Conservation (phyloP, 768 basidiomycete genomes). For the Phallus indusiatus region DNA sequence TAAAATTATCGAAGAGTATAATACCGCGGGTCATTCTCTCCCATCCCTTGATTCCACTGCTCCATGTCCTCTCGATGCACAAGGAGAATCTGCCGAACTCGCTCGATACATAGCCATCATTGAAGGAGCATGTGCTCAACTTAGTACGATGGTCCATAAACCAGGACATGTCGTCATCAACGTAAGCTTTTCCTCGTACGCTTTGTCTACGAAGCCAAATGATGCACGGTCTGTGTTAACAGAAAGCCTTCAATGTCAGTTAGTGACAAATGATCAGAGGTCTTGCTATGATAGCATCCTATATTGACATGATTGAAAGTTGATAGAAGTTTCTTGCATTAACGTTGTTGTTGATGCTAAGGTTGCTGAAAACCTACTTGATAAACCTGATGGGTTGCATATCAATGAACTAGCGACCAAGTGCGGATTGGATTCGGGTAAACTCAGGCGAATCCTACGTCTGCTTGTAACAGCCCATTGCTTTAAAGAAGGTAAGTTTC, state of each 20-base stretch:
- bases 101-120: slow-evolving; percentile 17
- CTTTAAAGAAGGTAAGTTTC: slow-evolving; percentile 28
- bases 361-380: slow-evolving; percentile 29
- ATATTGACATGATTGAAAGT: background rate
- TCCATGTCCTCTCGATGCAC: slow-evolving; percentile 28
- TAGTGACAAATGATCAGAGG: no score
- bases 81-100: slow-evolving; percentile 11
- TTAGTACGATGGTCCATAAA: slow-evolving; percentile 25
- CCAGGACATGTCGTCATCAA: slow-evolving; percentile 26
- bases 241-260: background rate
- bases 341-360: slow-evolving; percentile 26
- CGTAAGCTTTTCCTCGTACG: slow-evolving; percentile 15
- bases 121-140: slow-evolving; percentile 28
- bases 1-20: slow-evolving; percentile 24
- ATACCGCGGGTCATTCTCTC: slow-evolving; percentile 17
- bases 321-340: slow-evolving; percentile 18
- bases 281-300: no score
- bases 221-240: no score
- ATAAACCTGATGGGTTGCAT: slow-evolving; percentile 28
- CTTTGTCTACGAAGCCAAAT: no score
- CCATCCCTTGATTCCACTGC: slow-evolving; percentile 27
- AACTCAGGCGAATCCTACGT: slow-evolving; percentile 31
- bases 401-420: slow-evolving; percentile 23
- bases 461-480: slow-evolving; percentile 31
- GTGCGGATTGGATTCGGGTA: slow-evolving; percentile 26